Percentiles rank a stretch among this genome's conserved stretches.
Conservation (phyloP, 75 land plant genomes). For the Sequoia sempervirens region DNA sequence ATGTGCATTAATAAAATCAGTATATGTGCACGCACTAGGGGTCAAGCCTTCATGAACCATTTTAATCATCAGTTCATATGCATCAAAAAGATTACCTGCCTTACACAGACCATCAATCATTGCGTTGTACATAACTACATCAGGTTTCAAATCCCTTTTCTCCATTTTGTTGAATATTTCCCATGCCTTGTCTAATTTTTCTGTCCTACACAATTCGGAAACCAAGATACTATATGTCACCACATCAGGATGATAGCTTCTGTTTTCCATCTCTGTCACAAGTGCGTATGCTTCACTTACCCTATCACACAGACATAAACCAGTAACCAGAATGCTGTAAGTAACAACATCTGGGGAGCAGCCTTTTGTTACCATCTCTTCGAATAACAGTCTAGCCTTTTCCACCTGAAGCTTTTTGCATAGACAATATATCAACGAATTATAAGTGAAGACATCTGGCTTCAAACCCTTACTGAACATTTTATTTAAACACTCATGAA, state of each 20-base stretch:
- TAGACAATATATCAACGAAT: slow-evolving; percentile 47
- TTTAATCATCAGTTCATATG: slow-evolving; percentile 15
- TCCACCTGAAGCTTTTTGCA: slow-evolving; percentile 17
- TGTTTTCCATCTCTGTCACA: slow-evolving; percentile 30
- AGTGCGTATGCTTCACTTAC: slow-evolving; percentile 26
- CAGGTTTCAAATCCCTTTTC: slow-evolving; percentile 29
- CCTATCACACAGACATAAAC: slow-evolving; percentile 33
- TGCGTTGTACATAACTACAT: slow-evolving; percentile 45
- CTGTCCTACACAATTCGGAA: slow-evolving; percentile 36
- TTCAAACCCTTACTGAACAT: too few species aligned
- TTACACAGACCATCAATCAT: slow-evolving; percentile 44
- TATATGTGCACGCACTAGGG: slow-evolving; percentile 46
- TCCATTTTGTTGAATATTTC: slow-evolving; percentile 24
- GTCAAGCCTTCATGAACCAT: slow-evolving; percentile 28
- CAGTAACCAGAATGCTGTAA: slow-evolving; percentile 34
- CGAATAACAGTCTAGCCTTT: neutral
- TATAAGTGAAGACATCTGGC: slow-evolving; percentile 61
- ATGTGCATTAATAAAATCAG: slow-evolving; percentile 42
- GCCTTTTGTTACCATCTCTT: too few species aligned
- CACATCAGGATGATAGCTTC: slow-evolving; percentile 38
- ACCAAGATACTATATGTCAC: slow-evolving; percentile 49
- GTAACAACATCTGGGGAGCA: neutral
- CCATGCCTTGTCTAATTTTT: slow-evolving; percentile 24
- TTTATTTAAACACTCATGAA: neutral
- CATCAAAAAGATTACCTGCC: slow-evolving; percentile 26